Evolutionary conservation across 2,329 filamentous ascomycete genomes (phyloP).

Genomic region (Paecilomyces formosus): DNA sequence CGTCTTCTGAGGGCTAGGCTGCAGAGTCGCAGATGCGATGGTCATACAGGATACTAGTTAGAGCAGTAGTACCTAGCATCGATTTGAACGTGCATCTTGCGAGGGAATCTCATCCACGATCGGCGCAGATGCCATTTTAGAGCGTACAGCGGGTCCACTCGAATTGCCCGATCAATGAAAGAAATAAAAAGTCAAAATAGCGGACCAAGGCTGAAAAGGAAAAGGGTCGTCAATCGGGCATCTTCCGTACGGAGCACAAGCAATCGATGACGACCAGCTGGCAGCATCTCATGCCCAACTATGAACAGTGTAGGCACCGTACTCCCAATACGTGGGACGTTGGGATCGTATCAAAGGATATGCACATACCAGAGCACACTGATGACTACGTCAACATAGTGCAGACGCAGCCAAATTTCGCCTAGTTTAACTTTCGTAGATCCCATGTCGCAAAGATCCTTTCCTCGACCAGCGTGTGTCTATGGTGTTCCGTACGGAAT

Average conservation of each 20-base stretch:
- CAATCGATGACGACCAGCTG: not conserved
- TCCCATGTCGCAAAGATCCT: not conserved
- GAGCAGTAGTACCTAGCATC: not conserved
- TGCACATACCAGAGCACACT: not conserved
- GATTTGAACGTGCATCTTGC: not conserved
- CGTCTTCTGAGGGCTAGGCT: not conserved
- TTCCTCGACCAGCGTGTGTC: not conserved
- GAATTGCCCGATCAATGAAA: not conserved
- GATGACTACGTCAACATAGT: not conserved
- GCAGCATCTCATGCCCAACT: not conserved
- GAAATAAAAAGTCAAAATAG: not conserved
- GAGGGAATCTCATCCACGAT: not conserved
- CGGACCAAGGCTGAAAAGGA: not conserved
- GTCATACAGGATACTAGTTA: too few species aligned
- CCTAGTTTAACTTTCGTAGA: not conserved
- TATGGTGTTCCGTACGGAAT: too few species aligned
- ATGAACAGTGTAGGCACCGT: not conserved
- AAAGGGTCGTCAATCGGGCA: not conserved
- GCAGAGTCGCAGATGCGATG: not conserved
- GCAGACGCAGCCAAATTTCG: not conserved
- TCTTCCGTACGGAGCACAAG: not conserved
- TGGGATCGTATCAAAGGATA: not conserved
- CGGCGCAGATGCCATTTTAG: not conserved
- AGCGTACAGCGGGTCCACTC: not conserved
- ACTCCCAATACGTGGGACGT: not conserved